Conservation (phyloP, 345 rosid genomes). For the Luvunga scandens region DNA sequence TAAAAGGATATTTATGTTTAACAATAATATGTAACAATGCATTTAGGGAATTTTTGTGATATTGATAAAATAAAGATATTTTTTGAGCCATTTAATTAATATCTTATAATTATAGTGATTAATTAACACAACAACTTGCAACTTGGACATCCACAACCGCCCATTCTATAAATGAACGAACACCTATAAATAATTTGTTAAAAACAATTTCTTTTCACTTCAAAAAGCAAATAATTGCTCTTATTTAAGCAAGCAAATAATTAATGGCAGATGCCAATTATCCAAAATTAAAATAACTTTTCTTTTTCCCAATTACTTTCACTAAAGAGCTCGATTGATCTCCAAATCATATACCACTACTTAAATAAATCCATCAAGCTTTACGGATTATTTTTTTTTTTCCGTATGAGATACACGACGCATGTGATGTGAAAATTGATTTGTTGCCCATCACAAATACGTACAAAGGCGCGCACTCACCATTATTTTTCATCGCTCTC, state of each 20-base stretch:
- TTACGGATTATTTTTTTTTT: too few species aligned
- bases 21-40: not conserved
- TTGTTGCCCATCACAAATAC: not conserved
- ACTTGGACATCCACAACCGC: not conserved
- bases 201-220: slow-evolving; percentile 4
- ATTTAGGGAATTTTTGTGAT: not conserved
- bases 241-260: not conserved
- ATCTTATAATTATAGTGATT: not conserved
- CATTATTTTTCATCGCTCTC: too few species aligned
- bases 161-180: slow-evolving; percentile 7
- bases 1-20: not conserved
- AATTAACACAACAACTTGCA: not conserved
- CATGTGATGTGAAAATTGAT: not conserved
- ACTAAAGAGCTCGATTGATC: not conserved
- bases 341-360: not conserved
- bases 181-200: slow-evolving; percentile 7
- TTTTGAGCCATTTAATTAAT: too few species aligned
- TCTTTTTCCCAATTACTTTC: not conserved
- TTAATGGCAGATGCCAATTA: not conserved
- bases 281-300: not conserved
- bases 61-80: too few species aligned
- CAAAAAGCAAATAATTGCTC: not conserved
- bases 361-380: not conserved
- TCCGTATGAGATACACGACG: not conserved
- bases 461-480: not conserved